Conservation (phyloP, 23 red algal species). For the Agarophyton chilense region DNA sequence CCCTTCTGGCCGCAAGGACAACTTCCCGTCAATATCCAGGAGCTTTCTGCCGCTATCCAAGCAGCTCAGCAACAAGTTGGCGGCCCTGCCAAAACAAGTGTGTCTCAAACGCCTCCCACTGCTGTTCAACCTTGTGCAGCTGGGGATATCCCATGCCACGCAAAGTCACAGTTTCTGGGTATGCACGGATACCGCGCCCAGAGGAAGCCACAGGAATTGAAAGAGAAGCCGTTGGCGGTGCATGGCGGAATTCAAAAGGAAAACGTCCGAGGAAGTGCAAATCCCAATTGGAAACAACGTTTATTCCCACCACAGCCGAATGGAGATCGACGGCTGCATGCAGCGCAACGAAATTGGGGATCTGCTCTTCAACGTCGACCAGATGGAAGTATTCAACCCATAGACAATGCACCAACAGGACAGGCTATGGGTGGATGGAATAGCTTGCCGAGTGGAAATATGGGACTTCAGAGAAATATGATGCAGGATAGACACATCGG, state of each 20-base stretch:
- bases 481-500: background rate
- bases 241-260: background rate
- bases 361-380: background rate
- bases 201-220: background rate
- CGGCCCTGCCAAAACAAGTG: background rate
- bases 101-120: background rate
- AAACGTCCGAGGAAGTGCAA: background rate
- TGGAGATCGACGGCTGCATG: background rate
- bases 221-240: background rate
- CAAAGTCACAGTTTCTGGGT: background rate
- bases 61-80: slow-evolving; percentile 3
- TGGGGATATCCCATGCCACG: background rate
- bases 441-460: background rate
- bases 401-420: background rate
- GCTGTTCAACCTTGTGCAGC: background rate
- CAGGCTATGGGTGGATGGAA: background rate
- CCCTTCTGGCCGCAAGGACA: background rate
- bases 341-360: background rate
- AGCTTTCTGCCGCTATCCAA: slow-evolving; percentile 3
- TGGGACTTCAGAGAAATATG: background rate
- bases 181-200: background rate
- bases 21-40: background rate
- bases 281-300: background rate
- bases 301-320: background rate
- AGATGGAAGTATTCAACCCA: background rate